Evolutionary conservation across 495 filamentous ascomycete genomes (phyloP).

Genomic region (Daldinia caldariorum): DNA sequence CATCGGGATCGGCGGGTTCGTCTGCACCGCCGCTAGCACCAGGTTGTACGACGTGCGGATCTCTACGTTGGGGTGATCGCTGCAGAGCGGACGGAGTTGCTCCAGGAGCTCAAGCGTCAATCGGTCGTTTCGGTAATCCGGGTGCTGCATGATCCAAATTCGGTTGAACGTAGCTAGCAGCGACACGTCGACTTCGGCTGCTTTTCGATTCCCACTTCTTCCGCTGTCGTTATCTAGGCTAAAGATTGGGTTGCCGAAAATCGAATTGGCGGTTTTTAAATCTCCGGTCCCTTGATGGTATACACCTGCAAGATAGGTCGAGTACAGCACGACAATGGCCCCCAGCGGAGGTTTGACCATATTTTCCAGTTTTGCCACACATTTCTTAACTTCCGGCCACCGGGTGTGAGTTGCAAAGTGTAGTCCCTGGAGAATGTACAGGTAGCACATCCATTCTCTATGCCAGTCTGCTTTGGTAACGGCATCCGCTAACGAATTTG

Average conservation of each 20-base stretch:
- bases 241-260: conserved; percentile 71
- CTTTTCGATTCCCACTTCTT: conserved; percentile 50
- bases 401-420: conserved; percentile 57
- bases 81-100: conserved; percentile 73
- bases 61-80: conserved; percentile 72
- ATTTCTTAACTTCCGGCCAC: conserved; percentile 57
- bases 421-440: conserved; percentile 58
- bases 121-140: conserved; percentile 59
- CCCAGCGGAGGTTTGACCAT: conserved; percentile 48
- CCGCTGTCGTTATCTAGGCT: conserved; percentile 56
- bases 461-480: conserved; percentile 56
- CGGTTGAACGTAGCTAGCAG: conserved; percentile 84
- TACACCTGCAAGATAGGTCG: conserved; percentile 75
- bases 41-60: conserved; percentile 81
- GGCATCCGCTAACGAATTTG: conserved; percentile 56
- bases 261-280: conserved; percentile 68
- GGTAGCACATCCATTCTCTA: conserved; percentile 56
- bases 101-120: conserved; percentile 66
- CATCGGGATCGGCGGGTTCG: conserved; percentile 64
- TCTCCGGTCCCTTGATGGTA: conserved; percentile 83
- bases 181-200: conserved; percentile 73
- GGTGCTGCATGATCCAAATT: conserved; percentile 81
- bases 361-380: conserved; percentile 51
- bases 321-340: conserved; percentile 53
- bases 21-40: conserved; percentile 73